Evolutionary conservation across 2,329 filamentous ascomycete genomes (phyloP).

Genomic region (Lasiodiplodia sp.): DNA sequence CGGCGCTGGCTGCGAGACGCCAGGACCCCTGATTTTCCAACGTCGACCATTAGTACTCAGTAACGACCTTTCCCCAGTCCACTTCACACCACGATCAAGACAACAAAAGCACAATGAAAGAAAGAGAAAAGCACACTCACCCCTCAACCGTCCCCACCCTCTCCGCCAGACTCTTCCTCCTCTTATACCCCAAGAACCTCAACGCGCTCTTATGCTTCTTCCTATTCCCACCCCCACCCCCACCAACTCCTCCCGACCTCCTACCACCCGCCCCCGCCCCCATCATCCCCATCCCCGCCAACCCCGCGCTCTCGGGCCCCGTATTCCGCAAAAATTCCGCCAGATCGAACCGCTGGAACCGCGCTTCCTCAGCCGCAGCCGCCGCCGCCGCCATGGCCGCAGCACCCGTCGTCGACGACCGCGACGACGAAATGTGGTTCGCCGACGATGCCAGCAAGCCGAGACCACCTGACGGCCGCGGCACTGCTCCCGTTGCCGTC

Average conservation of each 20-base stretch:
- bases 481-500: not conserved
- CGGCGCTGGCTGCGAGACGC: constrained; percentile 9
- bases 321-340: constrained; percentile 49
- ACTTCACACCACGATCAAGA: not conserved
- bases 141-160: constrained; percentile 28
- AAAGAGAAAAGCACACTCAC: not conserved
- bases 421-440: no score
- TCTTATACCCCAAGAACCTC: constrained; percentile 40
- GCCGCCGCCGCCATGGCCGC: not conserved
- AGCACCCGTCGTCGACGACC: no score
- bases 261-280: constrained; percentile 22
- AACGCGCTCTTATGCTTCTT: constrained; percentile 38
- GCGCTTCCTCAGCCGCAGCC: not conserved
- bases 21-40: constrained; percentile 5
- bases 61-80: not conserved
- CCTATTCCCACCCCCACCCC: not conserved
- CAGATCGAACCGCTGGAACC: constrained; percentile 37
- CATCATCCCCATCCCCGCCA: not conserved
- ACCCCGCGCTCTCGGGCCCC: constrained; percentile 37
- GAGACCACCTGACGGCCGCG: not conserved
- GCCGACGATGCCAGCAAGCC: not conserved
- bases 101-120: not conserved
- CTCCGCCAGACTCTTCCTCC: constrained; percentile 27
- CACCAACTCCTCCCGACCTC: not conserved
- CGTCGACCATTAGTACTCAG: not conserved